Conservation (phyloP, 2,329 filamentous ascomycete genomes). For the Emmonsiellopsis sp. region DNA sequence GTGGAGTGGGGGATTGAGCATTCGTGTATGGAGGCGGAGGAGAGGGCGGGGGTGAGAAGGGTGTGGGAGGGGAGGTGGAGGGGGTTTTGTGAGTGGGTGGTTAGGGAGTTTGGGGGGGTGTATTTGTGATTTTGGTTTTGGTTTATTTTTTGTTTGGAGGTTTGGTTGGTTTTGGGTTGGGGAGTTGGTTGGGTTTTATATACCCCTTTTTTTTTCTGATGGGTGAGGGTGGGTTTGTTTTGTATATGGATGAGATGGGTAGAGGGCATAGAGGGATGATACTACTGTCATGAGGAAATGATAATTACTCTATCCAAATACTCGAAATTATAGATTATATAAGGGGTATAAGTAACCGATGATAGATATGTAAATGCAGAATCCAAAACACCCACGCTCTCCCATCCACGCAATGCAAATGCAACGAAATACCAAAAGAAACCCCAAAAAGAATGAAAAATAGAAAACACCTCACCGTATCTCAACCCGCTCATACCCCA, state of each 20-base stretch:
- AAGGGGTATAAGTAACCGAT: no score
- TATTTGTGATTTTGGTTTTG: neutral
- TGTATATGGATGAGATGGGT: no score
- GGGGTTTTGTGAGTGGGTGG: slow-evolving; percentile 80
- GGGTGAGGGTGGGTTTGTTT: no score
- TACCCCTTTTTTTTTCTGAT: no score
- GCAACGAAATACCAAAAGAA: neutral
- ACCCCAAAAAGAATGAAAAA: neutral
- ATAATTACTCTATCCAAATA: no score
- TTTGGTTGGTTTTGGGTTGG: neutral
- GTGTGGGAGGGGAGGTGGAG: slow-evolving; percentile 80
- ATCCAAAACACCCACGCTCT: neutral
- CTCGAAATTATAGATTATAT: no score
- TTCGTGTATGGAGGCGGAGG: slow-evolving; percentile 1
- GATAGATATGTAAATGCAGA: neutral
- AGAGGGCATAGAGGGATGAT: no score
- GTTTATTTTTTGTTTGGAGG: neutral
- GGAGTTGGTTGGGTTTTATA: no score
- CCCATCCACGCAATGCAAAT: neutral
- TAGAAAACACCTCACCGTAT: neutral
- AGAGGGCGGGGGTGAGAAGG: slow-evolving; percentile 38
- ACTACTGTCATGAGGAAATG: no score
- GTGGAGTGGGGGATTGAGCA: slow-evolving; percentile 6
- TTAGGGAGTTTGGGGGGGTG: slow-evolving; percentile 55
- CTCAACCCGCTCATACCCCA: slow-evolving; percentile 3